These are phyloP conservation scores for Tagetes patula DNA, from an alignment of 129 eudicot species.

Conservation along the genomic window DNA sequence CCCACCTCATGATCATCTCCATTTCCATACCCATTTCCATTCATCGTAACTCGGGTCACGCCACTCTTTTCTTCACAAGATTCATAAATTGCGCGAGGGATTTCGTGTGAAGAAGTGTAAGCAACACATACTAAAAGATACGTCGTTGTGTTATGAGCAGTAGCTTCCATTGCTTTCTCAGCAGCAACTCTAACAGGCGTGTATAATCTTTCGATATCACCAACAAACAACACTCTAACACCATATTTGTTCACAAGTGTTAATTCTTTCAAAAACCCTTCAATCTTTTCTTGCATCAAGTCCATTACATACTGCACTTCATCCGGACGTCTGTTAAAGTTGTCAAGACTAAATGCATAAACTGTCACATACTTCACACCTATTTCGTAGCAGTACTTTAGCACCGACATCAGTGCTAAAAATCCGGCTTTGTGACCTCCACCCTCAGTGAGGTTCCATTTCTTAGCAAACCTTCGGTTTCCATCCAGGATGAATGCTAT, in stretches of 20 bases:
- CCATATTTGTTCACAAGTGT: conserved; percentile 50
- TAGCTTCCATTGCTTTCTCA: conserved; percentile 52
- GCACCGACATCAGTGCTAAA: conserved; percentile 52
- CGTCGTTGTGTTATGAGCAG: conserved; percentile 37
- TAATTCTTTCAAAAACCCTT: conserved; percentile 56
- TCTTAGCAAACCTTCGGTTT: conserved; percentile 62
- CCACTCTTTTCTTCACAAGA: conserved; percentile 46
- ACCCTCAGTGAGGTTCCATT: conserved; percentile 50
- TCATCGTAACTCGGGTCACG: background rate
- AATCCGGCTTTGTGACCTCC: conserved; percentile 69
- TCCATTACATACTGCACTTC: conserved; percentile 69
- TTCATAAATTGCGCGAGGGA: conserved; percentile 47
- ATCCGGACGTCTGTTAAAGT: conserved; percentile 55
- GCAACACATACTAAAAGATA: conserved; percentile 55
- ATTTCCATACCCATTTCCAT: conserved; percentile 13
- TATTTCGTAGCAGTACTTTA: conserved; percentile 66
- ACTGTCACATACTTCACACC: conserved; percentile 52
- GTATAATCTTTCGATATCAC: conserved; percentile 51
- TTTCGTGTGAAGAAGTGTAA: conserved; percentile 69
- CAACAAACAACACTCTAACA: conserved; percentile 47
- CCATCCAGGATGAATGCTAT: conserved; percentile 75
- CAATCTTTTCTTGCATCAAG: conserved; percentile 64
- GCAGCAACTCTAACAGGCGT: conserved; percentile 57
- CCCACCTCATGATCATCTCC: conserved; percentile 8
- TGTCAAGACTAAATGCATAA: conserved; percentile 68